Conservation (phyloP, 345 rosid species). For the Hevea brasiliensis region DNA sequence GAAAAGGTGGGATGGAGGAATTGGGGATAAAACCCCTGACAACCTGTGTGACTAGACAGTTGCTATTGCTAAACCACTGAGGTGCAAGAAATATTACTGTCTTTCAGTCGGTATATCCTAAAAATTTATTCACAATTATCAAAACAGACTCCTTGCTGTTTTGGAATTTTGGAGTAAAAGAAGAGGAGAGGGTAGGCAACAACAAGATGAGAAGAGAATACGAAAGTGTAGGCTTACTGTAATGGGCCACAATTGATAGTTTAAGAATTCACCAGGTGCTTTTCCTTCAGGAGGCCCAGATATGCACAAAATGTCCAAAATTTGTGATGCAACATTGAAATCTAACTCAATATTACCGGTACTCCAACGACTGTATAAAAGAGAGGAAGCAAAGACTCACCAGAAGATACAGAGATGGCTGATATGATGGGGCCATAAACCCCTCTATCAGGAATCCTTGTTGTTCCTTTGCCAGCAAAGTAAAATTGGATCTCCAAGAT, state of each 20-base stretch:
- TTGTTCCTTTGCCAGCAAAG: constrained; percentile 7
- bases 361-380: neutral
- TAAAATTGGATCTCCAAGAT: neutral
- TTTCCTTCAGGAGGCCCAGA: too few relatives aligned
- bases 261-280: too few relatives aligned
- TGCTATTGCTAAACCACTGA: neutral
- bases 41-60: neutral
- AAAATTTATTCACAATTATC: neutral
- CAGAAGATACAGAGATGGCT: constrained; percentile 1
- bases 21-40: neutral
- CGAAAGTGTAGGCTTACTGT: too few relatives aligned
- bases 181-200: neutral
- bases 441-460: neutral
- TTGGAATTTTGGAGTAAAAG: neutral
- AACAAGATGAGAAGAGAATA: too few relatives aligned
- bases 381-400: constrained; percentile 24
- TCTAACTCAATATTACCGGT: too few relatives aligned
- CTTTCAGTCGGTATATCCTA: too few relatives aligned
- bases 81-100: neutral
- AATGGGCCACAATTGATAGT: too few relatives aligned
- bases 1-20: neutral
- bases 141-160: neutral
- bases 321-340: neutral
- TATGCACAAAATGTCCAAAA: too few relatives aligned
- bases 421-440: constrained; percentile 3